Evolutionary conservation across 1,284 basidiomycete species (phyloP).

Genomic region (Trametes pubescens): DNA sequence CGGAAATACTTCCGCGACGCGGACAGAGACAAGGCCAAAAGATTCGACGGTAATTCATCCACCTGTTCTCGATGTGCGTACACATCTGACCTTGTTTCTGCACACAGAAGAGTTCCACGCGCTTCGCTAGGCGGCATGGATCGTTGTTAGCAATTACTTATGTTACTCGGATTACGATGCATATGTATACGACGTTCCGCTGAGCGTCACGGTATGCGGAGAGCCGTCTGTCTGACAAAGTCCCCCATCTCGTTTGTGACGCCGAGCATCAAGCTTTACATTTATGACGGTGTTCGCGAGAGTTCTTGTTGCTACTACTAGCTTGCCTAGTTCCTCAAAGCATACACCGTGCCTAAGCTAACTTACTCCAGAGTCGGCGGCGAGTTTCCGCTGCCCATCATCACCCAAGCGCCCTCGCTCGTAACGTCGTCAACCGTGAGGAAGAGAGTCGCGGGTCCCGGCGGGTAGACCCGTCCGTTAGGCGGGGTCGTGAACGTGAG

Average conservation of each 20-base stretch:
- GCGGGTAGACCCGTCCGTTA: slow-evolving; percentile 55
- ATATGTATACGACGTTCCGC: too few relatives aligned
- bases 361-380: slow-evolving; percentile 29
- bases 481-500: slow-evolving; percentile 55
- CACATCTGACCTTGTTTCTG: too few relatives aligned
- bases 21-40: neutral
- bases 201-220: neutral
- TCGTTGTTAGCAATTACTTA: too few relatives aligned
- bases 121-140: too few relatives aligned
- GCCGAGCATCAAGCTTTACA: too few relatives aligned
- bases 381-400: slow-evolving; percentile 51
- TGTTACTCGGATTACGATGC: too few relatives aligned
- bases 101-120: too few relatives aligned
- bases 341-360: neutral
- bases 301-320: too few relatives aligned
- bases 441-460: slow-evolving; percentile 59
- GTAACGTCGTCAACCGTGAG: slow-evolving; percentile 57
- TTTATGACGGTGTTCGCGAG: too few relatives aligned
- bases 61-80: too few relatives aligned
- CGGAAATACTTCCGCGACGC: slow-evolving; percentile 13
- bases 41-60: slow-evolving; percentile 3
- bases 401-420: slow-evolving; percentile 51
- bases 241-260: neutral
- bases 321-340: neutral
- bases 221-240: neutral